phyloP scores from a whole-genome alignment of 2,329 filamentous ascomycete genomes.

The Xylaria sp. region DNA sequence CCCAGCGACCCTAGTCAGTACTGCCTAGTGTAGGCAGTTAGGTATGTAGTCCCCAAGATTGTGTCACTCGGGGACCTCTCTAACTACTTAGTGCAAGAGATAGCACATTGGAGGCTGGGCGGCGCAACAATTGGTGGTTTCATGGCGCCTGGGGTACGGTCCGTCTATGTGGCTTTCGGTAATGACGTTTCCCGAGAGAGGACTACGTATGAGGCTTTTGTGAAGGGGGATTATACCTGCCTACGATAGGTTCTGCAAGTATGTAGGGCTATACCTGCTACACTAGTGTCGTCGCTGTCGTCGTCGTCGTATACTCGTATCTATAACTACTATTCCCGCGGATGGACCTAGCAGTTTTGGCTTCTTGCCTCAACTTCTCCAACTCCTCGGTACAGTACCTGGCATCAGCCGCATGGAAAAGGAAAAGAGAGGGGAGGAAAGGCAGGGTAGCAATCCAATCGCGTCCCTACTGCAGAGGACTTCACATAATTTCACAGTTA shows the following conservation, averaged over 20 bases:
- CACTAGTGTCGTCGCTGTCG: neutral
- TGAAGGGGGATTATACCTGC: neutral
- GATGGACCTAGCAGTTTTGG: neutral
- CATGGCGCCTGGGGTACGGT: neutral
- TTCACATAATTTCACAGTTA: constrained; percentile 10
- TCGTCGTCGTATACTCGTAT: too few species aligned
- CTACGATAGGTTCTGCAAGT: neutral
- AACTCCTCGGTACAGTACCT: neutral
- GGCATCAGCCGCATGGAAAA: constrained; percentile 3
- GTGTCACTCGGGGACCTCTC: constrained; percentile 6
- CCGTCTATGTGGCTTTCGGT: constrained; percentile 14
- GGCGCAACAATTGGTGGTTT: constrained; percentile 2
- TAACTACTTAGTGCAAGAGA: neutral
- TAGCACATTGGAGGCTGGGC: constrained; percentile 7
- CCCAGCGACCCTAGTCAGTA: neutral
- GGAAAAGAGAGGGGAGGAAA: neutral
- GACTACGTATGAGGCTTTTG: constrained; percentile 22
- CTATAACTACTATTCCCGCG: neutral
- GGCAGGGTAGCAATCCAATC: constrained; percentile 4
- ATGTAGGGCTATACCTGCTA: constrained; percentile 10
- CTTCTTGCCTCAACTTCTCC: constrained; percentile 8
- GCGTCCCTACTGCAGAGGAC: constrained; percentile 15
- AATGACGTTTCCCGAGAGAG: neutral
- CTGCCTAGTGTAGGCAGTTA: neutral
- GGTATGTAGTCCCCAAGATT: neutral